These are phyloP conservation scores for Penicillium vulpinum DNA, from an alignment of 2,329 filamentous ascomycete species.

Conservation along the genomic window DNA sequence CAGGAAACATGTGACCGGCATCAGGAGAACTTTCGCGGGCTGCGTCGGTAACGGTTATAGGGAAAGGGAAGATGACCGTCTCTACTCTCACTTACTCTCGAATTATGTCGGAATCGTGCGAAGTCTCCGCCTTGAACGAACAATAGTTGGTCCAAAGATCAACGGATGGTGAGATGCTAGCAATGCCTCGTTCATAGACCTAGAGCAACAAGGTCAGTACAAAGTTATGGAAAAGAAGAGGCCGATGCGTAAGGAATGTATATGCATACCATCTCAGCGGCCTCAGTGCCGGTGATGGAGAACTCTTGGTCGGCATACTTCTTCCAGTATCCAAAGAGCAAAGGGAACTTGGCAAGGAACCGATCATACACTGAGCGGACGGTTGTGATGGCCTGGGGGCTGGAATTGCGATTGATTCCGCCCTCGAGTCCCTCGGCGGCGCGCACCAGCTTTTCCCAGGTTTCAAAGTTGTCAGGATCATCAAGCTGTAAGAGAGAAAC, in stretches of 20 bases:
- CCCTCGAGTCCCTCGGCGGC: slow-evolving; percentile 83
- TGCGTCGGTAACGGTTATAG: slow-evolving; percentile 49
- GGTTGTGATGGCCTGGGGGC: slow-evolving; percentile 84
- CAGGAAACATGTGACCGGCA: slow-evolving; percentile 39
- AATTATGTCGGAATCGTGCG: slow-evolving; percentile 89
- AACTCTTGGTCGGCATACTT: slow-evolving; percentile 99
- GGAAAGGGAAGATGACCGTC: slow-evolving; percentile 66
- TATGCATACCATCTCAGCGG: slow-evolving; percentile 81
- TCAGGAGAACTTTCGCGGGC: slow-evolving; percentile 39
- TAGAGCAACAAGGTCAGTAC: slow-evolving; percentile 38
- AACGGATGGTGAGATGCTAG: slow-evolving; percentile 88
- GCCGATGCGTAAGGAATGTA: neutral
- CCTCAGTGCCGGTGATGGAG: slow-evolving; percentile 92
- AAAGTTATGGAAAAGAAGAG: neutral
- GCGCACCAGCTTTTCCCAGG: slow-evolving; percentile 89
- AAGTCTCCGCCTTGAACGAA: slow-evolving; percentile 95
- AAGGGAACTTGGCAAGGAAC: slow-evolving; percentile 89
- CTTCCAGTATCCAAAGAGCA: slow-evolving; percentile 99
- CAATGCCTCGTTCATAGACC: slow-evolving; percentile 94
- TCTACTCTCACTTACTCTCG: slow-evolving; percentile 93
- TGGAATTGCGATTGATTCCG: slow-evolving; percentile 94
- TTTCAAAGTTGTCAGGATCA: slow-evolving; percentile 88
- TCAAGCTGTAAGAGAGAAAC: slow-evolving; percentile 47
- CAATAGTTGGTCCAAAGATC: slow-evolving; percentile 98
- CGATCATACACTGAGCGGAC: slow-evolving; percentile 86